phyloP scores from a whole-genome alignment of 1,139 yeast genomes.

The Wickerhamomyces sp. region DNA sequence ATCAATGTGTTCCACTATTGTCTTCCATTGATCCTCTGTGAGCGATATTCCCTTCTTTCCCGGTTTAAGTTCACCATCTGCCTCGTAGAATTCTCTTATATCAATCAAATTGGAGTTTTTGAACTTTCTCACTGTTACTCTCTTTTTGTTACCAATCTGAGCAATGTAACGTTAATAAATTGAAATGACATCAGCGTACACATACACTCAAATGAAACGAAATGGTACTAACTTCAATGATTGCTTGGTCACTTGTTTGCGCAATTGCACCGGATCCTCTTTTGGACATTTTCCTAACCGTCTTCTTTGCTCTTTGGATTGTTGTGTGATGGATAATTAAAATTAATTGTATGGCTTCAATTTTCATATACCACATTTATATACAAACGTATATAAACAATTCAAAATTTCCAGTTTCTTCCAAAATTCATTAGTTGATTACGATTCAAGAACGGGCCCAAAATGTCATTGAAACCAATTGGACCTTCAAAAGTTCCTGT shows the following conservation, averaged over 20 bases:
- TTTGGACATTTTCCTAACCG: not conserved
- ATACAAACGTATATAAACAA: too few species aligned
- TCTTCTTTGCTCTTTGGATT: not conserved
- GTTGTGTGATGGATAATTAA: not conserved
- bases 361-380: too few species aligned
- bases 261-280: not conserved
- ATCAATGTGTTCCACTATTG: conserved; percentile 46
- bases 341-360: too few species aligned
- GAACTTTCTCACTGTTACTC: conserved; percentile 67
- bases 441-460: not conserved
- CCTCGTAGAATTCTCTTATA: conserved; percentile 77
- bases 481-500: conserved; percentile 14
- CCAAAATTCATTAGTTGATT: too few species aligned
- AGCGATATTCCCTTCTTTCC: conserved; percentile 84
- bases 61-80: conserved; percentile 58
- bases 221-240: not conserved
- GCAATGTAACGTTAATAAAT: conserved; percentile 2
- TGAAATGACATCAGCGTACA: too few species aligned
- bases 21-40: conserved; percentile 65
- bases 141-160: conserved; percentile 62
- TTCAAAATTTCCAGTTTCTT: too few species aligned
- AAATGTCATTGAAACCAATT: conserved; percentile 11
- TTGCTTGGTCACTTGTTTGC: not conserved
- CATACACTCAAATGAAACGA: too few species aligned
- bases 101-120: conserved; percentile 65